phyloP scores from a whole-genome alignment of 73 alveolate genomes.

The Paramecium biaurelia region DNA sequence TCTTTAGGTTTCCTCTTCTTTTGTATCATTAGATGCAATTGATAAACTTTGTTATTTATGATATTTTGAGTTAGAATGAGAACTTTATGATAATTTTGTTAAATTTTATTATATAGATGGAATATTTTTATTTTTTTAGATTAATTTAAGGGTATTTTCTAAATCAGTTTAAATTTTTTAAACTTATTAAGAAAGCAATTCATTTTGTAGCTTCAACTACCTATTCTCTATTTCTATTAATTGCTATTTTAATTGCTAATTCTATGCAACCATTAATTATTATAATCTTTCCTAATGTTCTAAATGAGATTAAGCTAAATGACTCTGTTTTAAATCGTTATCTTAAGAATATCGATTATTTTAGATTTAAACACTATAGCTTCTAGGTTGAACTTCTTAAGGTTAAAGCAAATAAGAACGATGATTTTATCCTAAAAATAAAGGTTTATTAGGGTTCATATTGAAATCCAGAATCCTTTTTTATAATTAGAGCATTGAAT shows the following conservation, averaged over 20 bases:
- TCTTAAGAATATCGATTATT: neutral
- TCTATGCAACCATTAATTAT: neutral
- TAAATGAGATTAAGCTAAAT: neutral
- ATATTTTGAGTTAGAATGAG: neutral
- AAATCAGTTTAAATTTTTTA: neutral
- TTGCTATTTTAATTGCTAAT: neutral
- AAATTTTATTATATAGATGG: neutral
- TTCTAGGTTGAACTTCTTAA: neutral
- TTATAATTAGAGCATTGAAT: neutral
- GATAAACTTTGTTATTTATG: neutral
- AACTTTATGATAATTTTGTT: neutral
- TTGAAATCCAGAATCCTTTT: neutral
- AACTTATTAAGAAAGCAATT: neutral
- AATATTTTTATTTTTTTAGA: neutral
- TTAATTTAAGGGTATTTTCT: neutral
- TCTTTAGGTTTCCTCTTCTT: neutral
- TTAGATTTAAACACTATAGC: neutral
- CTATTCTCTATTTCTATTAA: neutral
- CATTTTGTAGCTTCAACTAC: neutral
- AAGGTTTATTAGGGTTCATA: neutral
- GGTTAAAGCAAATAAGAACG: neutral
- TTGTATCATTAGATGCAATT: neutral
- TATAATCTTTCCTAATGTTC: neutral
- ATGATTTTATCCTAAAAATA: neutral
- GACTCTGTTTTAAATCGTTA: neutral